Base-by-base conservation (phyloP, 2,329 filamentous ascomycete species). In the Nemania abortiva region DNA sequence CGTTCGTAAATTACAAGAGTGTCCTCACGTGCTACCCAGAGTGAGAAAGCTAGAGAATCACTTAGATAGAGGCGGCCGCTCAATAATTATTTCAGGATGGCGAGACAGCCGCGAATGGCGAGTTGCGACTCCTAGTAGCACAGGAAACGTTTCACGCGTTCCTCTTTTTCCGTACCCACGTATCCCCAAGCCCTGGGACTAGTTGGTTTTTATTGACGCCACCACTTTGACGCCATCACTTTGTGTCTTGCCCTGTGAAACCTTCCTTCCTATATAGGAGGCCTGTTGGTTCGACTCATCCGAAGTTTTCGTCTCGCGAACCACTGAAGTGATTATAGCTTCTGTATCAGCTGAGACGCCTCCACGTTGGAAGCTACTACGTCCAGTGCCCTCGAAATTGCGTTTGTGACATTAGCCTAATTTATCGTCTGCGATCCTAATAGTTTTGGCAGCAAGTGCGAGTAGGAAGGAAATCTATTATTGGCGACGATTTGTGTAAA, bases 241-340 rank as follows among this genome's bases (percentile, higher is more conserved):
- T 22, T 6, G 57, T 49, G 57, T n/a, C n/a, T 24, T 15, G 15
- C 39, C 15, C n/a, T 18, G 39, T 10, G 5, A 24, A 59, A 47
- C 56, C 56, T 59, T 59, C 56, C 39, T 59, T 59, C 56, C 56
- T 59, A 49, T 22, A 49, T 7, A 9, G n/a, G 45, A 11, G 15
- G 15, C 39, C 6, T 42, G 39, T 18, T 18, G 15, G 18, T 9
- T 49, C n/a, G 45, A 49, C n/a, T 49, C n/a, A 24, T 49, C 45
- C 45, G 45, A 49, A 22, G 20, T 49, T 49, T 24, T 22, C 2
- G 45, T 49, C n/a, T 49, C 45, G 6, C 2, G 39, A 42, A 42
- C 9, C 39, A 11, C 39, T 42, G 18, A 13, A 42, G 18, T 18
- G 18, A 42, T 42, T 18, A 42, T 18, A 42, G 15, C 11, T 11